Percentiles rank a stretch among this genome's conserved stretches.
Conservation (phyloP, 2,329 filamentous ascomycete species). For the Alternaria conjuncta region DNA sequence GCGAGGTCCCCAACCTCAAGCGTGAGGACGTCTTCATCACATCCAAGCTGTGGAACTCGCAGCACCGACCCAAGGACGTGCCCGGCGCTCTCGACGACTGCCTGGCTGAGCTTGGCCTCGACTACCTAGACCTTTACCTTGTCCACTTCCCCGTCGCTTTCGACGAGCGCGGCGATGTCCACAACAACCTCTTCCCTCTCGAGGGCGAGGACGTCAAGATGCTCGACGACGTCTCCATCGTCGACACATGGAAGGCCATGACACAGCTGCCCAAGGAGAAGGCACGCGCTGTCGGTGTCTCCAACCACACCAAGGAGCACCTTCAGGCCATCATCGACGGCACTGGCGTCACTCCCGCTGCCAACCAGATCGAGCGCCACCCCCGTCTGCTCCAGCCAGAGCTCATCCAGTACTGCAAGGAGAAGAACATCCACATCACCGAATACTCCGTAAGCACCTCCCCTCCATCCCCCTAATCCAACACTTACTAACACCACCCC, state of each 20-base stretch:
- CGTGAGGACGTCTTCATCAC: constrained; percentile 55
- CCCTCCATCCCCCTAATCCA: constrained; percentile 51
- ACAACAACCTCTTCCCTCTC: constrained; percentile 35
- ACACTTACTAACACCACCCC: constrained; percentile 67
- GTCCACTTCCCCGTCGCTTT: constrained; percentile 71
- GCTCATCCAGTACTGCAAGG: constrained; percentile 37
- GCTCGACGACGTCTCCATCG: constrained; percentile 64
- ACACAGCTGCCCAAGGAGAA: constrained; percentile 46
- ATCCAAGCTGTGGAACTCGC: constrained; percentile 90
- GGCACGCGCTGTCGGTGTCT: constrained; percentile 38
- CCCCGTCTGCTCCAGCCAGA: constrained; percentile 36
- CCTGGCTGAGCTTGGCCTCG: constrained; percentile 77
- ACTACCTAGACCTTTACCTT: constrained; percentile 89
- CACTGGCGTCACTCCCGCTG: constrained; percentile 38
- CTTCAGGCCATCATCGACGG: constrained; percentile 62
- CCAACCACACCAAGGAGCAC: constrained; percentile 41
- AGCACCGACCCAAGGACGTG: constrained; percentile 73
- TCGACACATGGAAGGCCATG: constrained; percentile 49
- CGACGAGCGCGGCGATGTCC: constrained; percentile 52
- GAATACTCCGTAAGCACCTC: constrained; percentile 32
- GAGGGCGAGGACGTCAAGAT: constrained; percentile 31
- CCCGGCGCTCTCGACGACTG: constrained; percentile 74
- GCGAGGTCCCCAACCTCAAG: constrained; percentile 56
- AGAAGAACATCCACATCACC: constrained; percentile 42
- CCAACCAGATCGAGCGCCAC: constrained; percentile 43